These are phyloP conservation scores for Tephrocybe sp. DNA, from an alignment of 768 basidiomycete species.

Conservation along the genomic window DNA sequence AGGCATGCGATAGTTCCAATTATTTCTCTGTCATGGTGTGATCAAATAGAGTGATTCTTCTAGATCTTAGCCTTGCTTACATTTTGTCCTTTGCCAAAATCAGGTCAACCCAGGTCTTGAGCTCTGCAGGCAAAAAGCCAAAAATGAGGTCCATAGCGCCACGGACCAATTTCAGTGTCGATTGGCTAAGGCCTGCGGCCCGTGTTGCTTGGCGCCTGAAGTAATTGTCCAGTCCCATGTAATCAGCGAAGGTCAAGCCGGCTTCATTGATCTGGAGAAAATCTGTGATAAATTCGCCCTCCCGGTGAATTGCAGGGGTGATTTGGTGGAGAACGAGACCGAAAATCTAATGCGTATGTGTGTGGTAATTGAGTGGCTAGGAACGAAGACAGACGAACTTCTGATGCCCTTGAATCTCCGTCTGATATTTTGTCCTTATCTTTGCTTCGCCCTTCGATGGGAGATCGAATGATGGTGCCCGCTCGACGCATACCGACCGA, in stretches of 20 bases:
- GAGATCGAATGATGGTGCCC: constrained; percentile 80
- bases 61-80: constrained; percentile 43
- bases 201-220: constrained; percentile 90
- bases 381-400: constrained; percentile 41
- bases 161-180: constrained; percentile 77
- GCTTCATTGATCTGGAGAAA: constrained; percentile 91
- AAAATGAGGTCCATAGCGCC: constrained; percentile 94
- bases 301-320: constrained; percentile 69
- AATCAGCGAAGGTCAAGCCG: constrained; percentile 90
- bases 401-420: constrained; percentile 66
- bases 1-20: constrained; percentile 78
- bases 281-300: constrained; percentile 86
- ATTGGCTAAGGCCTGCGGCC: constrained; percentile 58
- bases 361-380: neutral
- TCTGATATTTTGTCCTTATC: constrained; percentile 57
- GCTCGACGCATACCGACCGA: constrained; percentile 72
- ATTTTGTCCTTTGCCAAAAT: constrained; percentile 73
- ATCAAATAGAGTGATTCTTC: constrained; percentile 1
- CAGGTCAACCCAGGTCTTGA: constrained; percentile 82
- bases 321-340: constrained; percentile 73
- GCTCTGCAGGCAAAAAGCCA: constrained; percentile 81
- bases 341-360: constrained; percentile 58
- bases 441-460: constrained; percentile 58
- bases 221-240: constrained; percentile 91
- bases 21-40: constrained; percentile 58